Base-by-base conservation (phyloP, 1,284 basidiomycete species). In the Inonotus hispidus region DNA sequence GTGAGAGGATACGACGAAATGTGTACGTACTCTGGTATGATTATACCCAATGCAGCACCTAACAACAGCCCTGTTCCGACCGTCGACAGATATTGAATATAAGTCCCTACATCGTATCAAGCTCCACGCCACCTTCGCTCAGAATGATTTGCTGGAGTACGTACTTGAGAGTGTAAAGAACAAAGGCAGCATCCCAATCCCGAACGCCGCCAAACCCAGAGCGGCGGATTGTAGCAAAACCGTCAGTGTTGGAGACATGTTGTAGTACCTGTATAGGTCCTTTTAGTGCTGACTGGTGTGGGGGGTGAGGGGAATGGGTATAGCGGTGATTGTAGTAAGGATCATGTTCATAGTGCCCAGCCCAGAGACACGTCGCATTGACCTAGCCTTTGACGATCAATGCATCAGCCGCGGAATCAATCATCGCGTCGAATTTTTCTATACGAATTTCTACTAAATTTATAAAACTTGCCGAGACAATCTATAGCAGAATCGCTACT, bases 1-100 rank as follows among this genome's bases (percentile, higher is more conserved):
- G 8, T 32, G 3, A 43, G 13, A 6, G 41, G 29, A 32, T n/a
- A 41, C 23, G 50, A 37, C 52, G 39, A 13, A 21, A 23, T 47
- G 55, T 39, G 39, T 63, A 41, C 50, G 16, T 49, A 92, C 92
- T 97, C 94, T 21, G 94, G 94, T 60, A 97, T 89, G 68, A 97
- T 92, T 32, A 97, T 85, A 10, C 92, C 92, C 66, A 97, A 74
- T 0, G 93, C 93, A 5, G 93, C 90, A 14, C 94, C 94, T 25
- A 96, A 80, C 25, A 97, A 79, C 19, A 97, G 74, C n/a, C 94
- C 94, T 32, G 88, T 89, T 23, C 92, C 88, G 25, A 93, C 72
- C 39, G 83, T 82, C 8, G 86, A 85, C 38, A 93, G 74, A 32
- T 80, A 76, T 45, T 85, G 82, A 59, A 91, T 72, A 59, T 81